A percentile compares a stretch with the other conserved stretches of the same genome.
Evolutionary conservation across 2,329 filamentous ascomycete genomes (phyloP).

Genomic region (Escovopsis sp.): DNA sequence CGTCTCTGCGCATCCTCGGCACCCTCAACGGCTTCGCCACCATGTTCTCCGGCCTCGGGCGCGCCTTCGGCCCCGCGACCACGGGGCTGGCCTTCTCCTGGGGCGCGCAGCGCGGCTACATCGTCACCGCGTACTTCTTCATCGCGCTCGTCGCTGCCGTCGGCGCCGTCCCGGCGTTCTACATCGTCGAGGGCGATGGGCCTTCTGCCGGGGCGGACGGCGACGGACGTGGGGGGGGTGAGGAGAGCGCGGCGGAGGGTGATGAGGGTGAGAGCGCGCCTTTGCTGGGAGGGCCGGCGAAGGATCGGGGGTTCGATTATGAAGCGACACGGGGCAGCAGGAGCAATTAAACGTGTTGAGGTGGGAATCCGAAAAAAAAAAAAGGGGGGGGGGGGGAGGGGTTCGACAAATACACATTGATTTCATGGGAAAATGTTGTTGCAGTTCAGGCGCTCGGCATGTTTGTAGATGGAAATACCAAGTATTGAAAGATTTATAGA

Average conservation of each 20-base stretch:
- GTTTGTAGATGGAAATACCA: too few relatives aligned
- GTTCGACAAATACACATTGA: too few relatives aligned
- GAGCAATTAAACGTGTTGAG: too few relatives aligned
- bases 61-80: slow-evolving; percentile 63
- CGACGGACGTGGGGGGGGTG: slow-evolving; percentile 17
- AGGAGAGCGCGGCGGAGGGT: slow-evolving; percentile 9
- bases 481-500: too few relatives aligned
- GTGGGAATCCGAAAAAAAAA: too few relatives aligned
- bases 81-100: slow-evolving; percentile 59
- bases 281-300: slow-evolving; percentile 4
- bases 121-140: slow-evolving; percentile 70
- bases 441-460: too few relatives aligned
- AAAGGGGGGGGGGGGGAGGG: too few relatives aligned
- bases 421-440: too few relatives aligned
- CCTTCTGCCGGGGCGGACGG: slow-evolving; percentile 24
- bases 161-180: slow-evolving; percentile 58
- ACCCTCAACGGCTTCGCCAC: slow-evolving; percentile 88
- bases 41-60: slow-evolving; percentile 63
- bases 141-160: slow-evolving; percentile 49
- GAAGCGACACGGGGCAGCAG: too few relatives aligned
- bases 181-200: slow-evolving; percentile 61
- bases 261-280: slow-evolving; percentile 8
- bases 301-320: too few relatives aligned
- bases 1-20: slow-evolving; percentile 58
- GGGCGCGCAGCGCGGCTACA: slow-evolving; percentile 61